These are phyloP conservation scores for Juglanconis oblonga DNA, from an alignment of 2,329 filamentous ascomycete genomes.

Conservation along the genomic window DNA sequence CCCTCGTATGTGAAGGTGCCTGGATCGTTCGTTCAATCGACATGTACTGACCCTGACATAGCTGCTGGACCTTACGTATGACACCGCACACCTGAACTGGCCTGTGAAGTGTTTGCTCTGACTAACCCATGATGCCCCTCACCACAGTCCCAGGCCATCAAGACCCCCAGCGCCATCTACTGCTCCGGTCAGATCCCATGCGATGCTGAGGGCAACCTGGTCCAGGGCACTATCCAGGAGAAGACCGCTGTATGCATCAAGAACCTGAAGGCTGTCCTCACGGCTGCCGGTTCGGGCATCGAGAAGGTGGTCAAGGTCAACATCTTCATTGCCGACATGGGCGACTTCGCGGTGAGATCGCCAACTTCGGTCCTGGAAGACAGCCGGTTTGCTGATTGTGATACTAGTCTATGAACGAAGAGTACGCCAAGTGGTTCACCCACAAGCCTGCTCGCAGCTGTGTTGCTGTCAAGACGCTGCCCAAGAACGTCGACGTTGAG, in stretches of 20 bases:
- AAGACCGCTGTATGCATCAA: constrained; percentile 63
- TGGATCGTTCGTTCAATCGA: neutral
- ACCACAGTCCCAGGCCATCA: constrained; percentile 61
- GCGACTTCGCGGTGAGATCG: constrained; percentile 65
- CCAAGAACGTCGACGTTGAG: constrained; percentile 82
- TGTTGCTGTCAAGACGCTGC: constrained; percentile 84
- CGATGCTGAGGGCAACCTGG: constrained; percentile 52
- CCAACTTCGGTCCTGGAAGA: neutral
- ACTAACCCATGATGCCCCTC: neutral
- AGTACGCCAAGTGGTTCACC: constrained; percentile 79
- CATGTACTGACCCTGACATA: constrained; percentile 27
- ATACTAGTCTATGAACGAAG: constrained; percentile 71
- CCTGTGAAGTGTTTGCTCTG: neutral
- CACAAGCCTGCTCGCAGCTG: constrained; percentile 87
- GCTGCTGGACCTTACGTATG: constrained; percentile 64
- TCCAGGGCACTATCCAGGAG: constrained; percentile 60
- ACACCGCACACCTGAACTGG: neutral
- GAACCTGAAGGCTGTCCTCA: constrained; percentile 81
- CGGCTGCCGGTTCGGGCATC: constrained; percentile 75
- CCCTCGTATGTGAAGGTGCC: constrained; percentile 43
- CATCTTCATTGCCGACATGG: constrained; percentile 91
- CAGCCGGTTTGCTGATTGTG: neutral
- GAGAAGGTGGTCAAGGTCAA: constrained; percentile 85
- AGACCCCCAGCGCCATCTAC: constrained; percentile 63
- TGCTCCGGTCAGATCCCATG: constrained; percentile 70